Evolutionary conservation across 768 basidiomycete genomes (phyloP), one percentile per base, ranked within the genome.

Genomic region (Infundibulicybe gibba): DNA sequence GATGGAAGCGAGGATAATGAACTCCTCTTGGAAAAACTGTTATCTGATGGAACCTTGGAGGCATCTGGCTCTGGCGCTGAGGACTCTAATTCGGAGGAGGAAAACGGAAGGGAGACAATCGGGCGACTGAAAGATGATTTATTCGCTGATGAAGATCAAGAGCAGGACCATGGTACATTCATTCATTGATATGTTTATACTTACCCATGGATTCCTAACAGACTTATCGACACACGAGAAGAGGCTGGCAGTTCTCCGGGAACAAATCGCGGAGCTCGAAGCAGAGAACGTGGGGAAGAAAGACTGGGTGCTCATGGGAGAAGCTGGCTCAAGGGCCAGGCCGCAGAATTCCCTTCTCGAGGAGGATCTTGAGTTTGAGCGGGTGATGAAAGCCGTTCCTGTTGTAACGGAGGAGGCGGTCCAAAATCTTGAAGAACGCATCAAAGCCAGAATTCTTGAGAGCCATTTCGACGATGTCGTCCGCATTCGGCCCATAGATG

Each of bases 331-430:
- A 5, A 79, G 85, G 34, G 66, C 84, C 37, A 79, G 97, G 43
- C 95, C 97, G 3, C 83, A 91, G 61, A 94, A 99, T 64, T 88
- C 90, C 8, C 72, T 98, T 15, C 76, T 99, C 11, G 90, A 91
- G 62, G 90, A 98, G 61, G 91, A 97, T 64, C 77, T 99, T 25
- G 95, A 97, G 47, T 98, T 94, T 53, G 97, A 98, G 50, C 85
- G 92, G 21, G 81, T 85, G 17, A 81, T 85, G 70, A 95, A 93
- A 65, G 76, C 83, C 15, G 85, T 86, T 0, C 97, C 95, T 13
- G 76, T 91, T 39, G 80, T 97, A 46, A 98, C 97, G 1, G 93
- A 97, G 61, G 90, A 93, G 59, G 74, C 70, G 25, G 90, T 97
- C 6, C 77, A 80, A 45, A 73, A 74, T 15, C 72, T 99, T 16